Conservation (phyloP, 2,329 filamentous ascomycete genomes). For the Chalaropsis ovoidea region DNA sequence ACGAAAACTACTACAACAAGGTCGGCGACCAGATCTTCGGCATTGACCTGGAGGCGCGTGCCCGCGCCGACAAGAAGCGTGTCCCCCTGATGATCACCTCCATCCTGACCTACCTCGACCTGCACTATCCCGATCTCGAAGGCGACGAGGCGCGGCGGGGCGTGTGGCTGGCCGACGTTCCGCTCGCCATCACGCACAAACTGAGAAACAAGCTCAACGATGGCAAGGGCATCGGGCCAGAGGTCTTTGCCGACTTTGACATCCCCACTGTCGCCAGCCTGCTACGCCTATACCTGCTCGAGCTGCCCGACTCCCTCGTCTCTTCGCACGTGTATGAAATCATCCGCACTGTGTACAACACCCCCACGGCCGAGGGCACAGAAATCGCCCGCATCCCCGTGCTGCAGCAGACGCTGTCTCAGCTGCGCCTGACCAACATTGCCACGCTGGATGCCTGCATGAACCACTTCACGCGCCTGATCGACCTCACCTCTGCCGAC, state of each 20-base stretch:
- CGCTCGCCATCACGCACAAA: slow-evolving; percentile 72
- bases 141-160: slow-evolving; percentile 84
- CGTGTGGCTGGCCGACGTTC: slow-evolving; percentile 92
- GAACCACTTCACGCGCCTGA: slow-evolving; percentile 93
- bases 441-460: slow-evolving; percentile 96
- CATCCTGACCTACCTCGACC: slow-evolving; percentile 87
- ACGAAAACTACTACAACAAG: slow-evolving; percentile 98
- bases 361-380: slow-evolving; percentile 62
- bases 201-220: slow-evolving; percentile 77
- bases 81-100: slow-evolving; percentile 88
- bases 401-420: slow-evolving; percentile 88
- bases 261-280: slow-evolving; percentile 88
- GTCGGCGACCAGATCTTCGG: slow-evolving; percentile 97
- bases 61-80: slow-evolving; percentile 86
- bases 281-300: slow-evolving; percentile 86
- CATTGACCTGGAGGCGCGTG: slow-evolving; percentile 91
- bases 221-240: slow-evolving; percentile 65
- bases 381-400: slow-evolving; percentile 77
- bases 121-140: slow-evolving; percentile 94
- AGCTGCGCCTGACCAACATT: slow-evolving; percentile 91
- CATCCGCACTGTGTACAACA: slow-evolving; percentile 90
- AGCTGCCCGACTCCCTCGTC: slow-evolving; percentile 94
- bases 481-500: slow-evolving; percentile 92
- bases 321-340: slow-evolving; percentile 98
- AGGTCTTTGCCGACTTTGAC: slow-evolving; percentile 77